Conservation (phyloP, 1,139 yeast species). For the Sugiyamaella pinicola region DNA sequence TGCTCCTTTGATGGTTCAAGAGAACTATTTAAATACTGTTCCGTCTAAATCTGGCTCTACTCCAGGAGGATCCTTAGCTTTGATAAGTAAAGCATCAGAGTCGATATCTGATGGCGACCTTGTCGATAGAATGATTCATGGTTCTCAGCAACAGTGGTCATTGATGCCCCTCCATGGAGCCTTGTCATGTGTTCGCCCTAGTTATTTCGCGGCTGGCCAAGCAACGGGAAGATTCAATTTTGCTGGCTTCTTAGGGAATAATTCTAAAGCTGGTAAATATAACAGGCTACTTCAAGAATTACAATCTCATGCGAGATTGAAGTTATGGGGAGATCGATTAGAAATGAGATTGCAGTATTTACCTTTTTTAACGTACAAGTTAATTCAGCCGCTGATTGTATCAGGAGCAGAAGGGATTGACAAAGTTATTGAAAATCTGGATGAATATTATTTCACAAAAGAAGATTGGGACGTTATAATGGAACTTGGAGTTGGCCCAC, state of each 20-base stretch:
- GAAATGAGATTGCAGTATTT: constrained; percentile 80
- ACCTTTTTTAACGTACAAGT: constrained; percentile 59
- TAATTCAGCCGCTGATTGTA: constrained; percentile 58
- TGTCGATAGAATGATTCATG: constrained; percentile 78
- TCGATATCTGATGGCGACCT: constrained; percentile 80
- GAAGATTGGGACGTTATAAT: constrained; percentile 90
- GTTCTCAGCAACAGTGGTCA: constrained; percentile 95
- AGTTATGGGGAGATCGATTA: constrained; percentile 72
- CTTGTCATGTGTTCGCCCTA: constrained; percentile 82
- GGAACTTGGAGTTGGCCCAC: constrained; percentile 76
- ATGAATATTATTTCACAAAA: constrained; percentile 77
- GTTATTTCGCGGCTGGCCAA: constrained; percentile 74
- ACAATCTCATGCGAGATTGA: constrained; percentile 82
- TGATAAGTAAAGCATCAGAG: constrained; percentile 80
- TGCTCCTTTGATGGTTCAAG: constrained; percentile 95
- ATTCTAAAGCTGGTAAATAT: constrained; percentile 80
- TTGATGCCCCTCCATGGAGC: constrained; percentile 91
- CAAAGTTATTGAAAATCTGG: constrained; percentile 69
- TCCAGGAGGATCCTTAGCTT: constrained; percentile 52
- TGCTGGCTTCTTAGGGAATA: constrained; percentile 88
- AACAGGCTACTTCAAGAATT: constrained; percentile 79
- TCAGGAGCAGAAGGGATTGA: constrained; percentile 64
- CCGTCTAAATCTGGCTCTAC: constrained; percentile 48
- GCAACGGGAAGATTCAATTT: constrained; percentile 72
- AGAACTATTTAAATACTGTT: constrained; percentile 73